Conservation (phyloP, 2,329 filamentous ascomycete species). For the Penicillium sumatraense region DNA sequence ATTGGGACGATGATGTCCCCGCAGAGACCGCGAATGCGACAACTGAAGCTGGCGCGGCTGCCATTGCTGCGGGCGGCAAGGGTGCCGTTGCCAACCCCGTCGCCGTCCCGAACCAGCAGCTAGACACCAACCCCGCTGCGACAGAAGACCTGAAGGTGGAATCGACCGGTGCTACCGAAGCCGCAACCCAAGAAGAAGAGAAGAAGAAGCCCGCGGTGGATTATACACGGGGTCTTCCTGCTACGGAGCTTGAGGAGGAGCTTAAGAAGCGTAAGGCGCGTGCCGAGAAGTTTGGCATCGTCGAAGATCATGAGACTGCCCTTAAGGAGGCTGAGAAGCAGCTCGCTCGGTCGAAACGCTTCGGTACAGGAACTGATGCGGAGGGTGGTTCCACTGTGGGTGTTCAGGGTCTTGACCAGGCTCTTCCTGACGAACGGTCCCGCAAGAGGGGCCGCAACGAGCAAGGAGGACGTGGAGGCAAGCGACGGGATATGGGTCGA, state of each 20-base stretch:
- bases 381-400: slow-evolving; percentile 24
- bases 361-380: slow-evolving; percentile 39
- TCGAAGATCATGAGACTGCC: slow-evolving; percentile 44
- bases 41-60: slow-evolving; percentile 36
- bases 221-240: slow-evolving; percentile 48
- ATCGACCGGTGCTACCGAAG: slow-evolving; percentile 27
- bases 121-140: slow-evolving; percentile 42
- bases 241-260: slow-evolving; percentile 51
- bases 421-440: slow-evolving; percentile 47
- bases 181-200: slow-evolving; percentile 23
- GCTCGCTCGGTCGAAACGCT: slow-evolving; percentile 53
- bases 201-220: slow-evolving; percentile 42
- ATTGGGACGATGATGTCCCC: slow-evolving; percentile 48
- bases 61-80: slow-evolving; percentile 44
- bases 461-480: slow-evolving; percentile 46
- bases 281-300: slow-evolving; percentile 54
- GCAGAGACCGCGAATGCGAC: slow-evolving; percentile 31
- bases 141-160: slow-evolving; percentile 45
- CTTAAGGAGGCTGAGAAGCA: slow-evolving; percentile 49
- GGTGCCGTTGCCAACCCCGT: slow-evolving; percentile 43
- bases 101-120: slow-evolving; percentile 45
- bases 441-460: slow-evolving; percentile 48
- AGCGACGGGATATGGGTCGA: slow-evolving; percentile 44
- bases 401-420: slow-evolving; percentile 51
- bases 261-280: slow-evolving; percentile 54